Evolutionary conservation across 2,329 filamentous ascomycete species (phyloP).

Genomic region (Aureobasidium pullulans): DNA sequence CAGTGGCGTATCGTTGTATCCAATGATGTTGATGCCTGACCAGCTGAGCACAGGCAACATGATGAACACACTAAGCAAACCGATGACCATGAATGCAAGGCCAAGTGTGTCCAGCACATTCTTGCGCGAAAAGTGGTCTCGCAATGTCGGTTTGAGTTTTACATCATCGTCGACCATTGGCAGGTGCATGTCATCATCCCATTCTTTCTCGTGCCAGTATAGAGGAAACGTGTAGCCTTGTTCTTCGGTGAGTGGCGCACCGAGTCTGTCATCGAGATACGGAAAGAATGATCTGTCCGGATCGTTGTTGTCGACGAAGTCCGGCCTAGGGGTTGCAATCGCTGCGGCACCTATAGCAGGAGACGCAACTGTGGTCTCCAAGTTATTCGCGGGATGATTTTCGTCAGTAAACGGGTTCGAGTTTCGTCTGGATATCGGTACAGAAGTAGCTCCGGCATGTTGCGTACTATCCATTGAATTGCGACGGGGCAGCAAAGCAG

Average conservation of each 20-base stretch:
- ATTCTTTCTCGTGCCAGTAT: constrained; percentile 44
- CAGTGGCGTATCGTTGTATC: constrained; percentile 33
- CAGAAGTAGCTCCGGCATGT: constrained; percentile 14
- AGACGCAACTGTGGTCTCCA: constrained; percentile 13
- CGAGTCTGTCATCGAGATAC: constrained; percentile 41
- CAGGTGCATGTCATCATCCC: constrained; percentile 49
- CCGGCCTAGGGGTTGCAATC: background rate
- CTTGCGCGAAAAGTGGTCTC: constrained; percentile 39
- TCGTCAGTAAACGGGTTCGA: constrained; percentile 29
- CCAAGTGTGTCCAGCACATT: constrained; percentile 38
- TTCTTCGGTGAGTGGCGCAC: constrained; percentile 36
- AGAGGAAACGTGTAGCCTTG: constrained; percentile 38
- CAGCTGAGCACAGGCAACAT: constrained; percentile 44
- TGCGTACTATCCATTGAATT: constrained; percentile 17
- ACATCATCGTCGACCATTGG: constrained; percentile 44
- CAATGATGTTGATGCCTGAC: constrained; percentile 32
- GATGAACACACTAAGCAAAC: constrained; percentile 44
- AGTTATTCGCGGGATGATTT: constrained; percentile 15
- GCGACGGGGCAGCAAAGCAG: constrained; percentile 19
- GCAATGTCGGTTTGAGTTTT: constrained; percentile 34
- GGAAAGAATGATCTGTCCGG: constrained; percentile 32
- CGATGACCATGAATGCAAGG: constrained; percentile 38
- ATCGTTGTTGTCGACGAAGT: constrained; percentile 20
- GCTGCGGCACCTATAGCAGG: background rate
- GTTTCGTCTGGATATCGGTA: constrained; percentile 21